Evolutionary conservation across 306 rosid species (phyloP), one percentile per base, ranked within the genome.

Genomic region (Parietaria judaica): DNA sequence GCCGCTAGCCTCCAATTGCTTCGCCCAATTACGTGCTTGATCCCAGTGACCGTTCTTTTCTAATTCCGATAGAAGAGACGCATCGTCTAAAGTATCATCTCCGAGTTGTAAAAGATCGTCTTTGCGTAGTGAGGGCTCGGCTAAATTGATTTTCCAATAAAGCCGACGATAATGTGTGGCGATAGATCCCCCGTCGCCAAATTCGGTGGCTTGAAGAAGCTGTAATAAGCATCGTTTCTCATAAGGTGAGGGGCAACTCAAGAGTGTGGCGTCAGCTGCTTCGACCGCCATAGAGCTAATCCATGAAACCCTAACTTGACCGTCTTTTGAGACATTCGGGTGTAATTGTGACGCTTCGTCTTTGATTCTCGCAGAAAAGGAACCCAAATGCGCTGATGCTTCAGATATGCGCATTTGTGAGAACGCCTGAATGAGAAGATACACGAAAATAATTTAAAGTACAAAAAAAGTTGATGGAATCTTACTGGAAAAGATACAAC

Each of bases 11-110:
- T 88, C 96, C 83, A 91, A 74, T 70, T 88, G 98, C 75, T 78
- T 88, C 77, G 98, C 96, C 98, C 98, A 91, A 79, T 78, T 85
- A 72, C 98, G 88, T 66, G 98, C 98, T 69, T 85, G 92, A 58
- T 91, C 96, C 98, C 98, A 91, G 57, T 76, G 95, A 73, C 98
- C 80, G 77, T 84, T 91, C 61, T 84, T 77, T 76, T 83, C 90
- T 52, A 88, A 73, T 38, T 91, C 89, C 60, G 76, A 63, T 70
- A 86, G 71, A 73, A 91, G 98, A 72, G 98, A 84, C 67, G 75
- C 89, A 79, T 91, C 96, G 64, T 91, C 98, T 23, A 78, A 72
- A 73, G 84, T 78, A 73, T 91, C 95, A 51, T 82, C 70, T 44
- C 84, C 96, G 49, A 88, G 86, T 66, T 81, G 92, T 49, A 84